Evolutionary conservation across 352 stramenopile species (phyloP).

Genomic region (Globisporangium barbulae): DNA sequence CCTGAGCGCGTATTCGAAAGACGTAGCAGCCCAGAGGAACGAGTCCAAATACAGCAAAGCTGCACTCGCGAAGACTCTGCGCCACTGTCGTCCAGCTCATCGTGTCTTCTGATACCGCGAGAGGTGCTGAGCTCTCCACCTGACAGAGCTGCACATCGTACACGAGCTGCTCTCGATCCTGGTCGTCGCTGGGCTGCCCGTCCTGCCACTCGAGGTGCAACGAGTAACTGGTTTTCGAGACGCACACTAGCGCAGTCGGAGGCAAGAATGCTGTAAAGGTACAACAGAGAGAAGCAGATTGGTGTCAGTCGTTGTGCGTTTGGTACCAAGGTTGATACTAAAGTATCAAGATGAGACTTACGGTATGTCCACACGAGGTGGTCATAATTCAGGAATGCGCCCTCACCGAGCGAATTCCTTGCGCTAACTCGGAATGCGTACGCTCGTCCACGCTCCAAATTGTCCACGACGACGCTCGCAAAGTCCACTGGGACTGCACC

Average conservation of each 20-base stretch:
- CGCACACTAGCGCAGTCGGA: slow-evolving; percentile 18
- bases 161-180: slow-evolving; percentile 1
- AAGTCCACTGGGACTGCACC: slow-evolving; percentile 17
- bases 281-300: background rate
- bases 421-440: slow-evolving; percentile 25
- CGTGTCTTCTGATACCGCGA: background rate
- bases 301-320: background rate
- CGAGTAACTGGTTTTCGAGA: slow-evolving; percentile 21
- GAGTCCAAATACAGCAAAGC: slow-evolving; percentile 16
- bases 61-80: slow-evolving; percentile 4
- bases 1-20: slow-evolving; percentile 21
- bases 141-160: slow-evolving; percentile 27
- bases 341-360: slow-evolving; percentile 15
- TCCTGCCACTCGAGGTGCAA: slow-evolving; percentile 23
- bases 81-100: slow-evolving; percentile 16
- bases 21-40: slow-evolving; percentile 22
- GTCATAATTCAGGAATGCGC: slow-evolving; percentile 11
- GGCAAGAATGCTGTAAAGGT: slow-evolving; percentile 21
- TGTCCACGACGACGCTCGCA: slow-evolving; percentile 9
- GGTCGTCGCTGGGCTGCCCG: background rate
- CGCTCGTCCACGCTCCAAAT: slow-evolving; percentile 8
- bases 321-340: background rate
- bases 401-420: slow-evolving; percentile 20
- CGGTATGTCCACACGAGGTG: slow-evolving; percentile 22
- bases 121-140: slow-evolving; percentile 3